Conservation (phyloP, 805 yeast species). For the Saturnispora hagleri region DNA sequence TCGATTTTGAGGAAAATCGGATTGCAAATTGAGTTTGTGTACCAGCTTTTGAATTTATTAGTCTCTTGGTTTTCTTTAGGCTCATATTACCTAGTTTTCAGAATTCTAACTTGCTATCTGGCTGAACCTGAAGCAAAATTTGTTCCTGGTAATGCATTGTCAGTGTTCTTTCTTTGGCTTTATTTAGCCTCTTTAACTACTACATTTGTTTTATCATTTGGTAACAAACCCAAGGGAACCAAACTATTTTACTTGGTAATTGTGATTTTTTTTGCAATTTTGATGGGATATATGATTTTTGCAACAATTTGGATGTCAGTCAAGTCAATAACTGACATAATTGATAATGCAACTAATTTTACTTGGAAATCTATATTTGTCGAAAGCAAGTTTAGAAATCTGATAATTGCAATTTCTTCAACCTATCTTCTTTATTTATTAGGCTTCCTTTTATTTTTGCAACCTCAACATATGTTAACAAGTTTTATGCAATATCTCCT, state of each 20-base stretch:
- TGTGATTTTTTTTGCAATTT: slow-evolving; percentile 70
- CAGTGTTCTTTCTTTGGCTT: slow-evolving; percentile 77
- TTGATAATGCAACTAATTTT: slow-evolving; percentile 30
- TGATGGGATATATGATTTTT: slow-evolving; percentile 84
- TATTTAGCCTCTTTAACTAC: slow-evolving; percentile 73
- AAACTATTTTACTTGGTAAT: slow-evolving; percentile 65
- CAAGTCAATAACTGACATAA: slow-evolving; percentile 38
- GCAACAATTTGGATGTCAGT: slow-evolving; percentile 80
- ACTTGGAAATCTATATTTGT: slow-evolving; percentile 42
- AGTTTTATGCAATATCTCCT: slow-evolving; percentile 77
- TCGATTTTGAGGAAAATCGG: slow-evolving; percentile 55
- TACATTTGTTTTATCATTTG: slow-evolving; percentile 83
- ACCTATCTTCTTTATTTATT: slow-evolving; percentile 75
- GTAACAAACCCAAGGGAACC: slow-evolving; percentile 91
- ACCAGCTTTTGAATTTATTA: slow-evolving; percentile 63
- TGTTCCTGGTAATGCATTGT: slow-evolving; percentile 65
- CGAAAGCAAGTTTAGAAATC: slow-evolving; percentile 70
- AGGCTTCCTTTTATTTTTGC: slow-evolving; percentile 73
- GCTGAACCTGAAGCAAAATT: slow-evolving; percentile 54
- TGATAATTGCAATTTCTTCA: slow-evolving; percentile 75
- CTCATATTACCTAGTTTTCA: slow-evolving; percentile 81
- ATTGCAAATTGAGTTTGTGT: slow-evolving; percentile 69
- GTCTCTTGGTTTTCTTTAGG: slow-evolving; percentile 92
- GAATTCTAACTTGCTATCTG: slow-evolving; percentile 74
- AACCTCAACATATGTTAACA: slow-evolving; percentile 90